Evolutionary conservation across 345 rosid genomes (phyloP).

Genomic region (Fremontodendron californicum): DNA sequence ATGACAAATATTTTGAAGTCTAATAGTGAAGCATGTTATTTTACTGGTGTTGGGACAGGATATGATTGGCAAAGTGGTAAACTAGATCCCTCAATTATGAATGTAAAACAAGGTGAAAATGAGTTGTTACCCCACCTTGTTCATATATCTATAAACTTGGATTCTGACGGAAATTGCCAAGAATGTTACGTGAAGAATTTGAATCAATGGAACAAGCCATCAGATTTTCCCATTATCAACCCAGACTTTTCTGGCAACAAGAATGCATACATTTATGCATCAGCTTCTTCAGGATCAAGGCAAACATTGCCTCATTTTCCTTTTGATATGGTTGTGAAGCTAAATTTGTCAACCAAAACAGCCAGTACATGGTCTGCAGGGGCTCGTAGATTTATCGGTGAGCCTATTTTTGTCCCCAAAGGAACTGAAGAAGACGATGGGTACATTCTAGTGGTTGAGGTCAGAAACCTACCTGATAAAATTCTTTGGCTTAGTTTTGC

Average conservation of each 20-base stretch:
- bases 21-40: too few species aligned
- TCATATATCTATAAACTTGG: conserved; percentile 55
- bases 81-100: conserved; percentile 79
- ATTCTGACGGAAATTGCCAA: conserved; percentile 40
- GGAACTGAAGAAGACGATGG: conserved; percentile 69
- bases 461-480: conserved; percentile 16
- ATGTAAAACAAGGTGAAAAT: conserved; percentile 32
- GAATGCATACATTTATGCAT: conserved; percentile 48
- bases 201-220: conserved; percentile 54
- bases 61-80: conserved; percentile 72
- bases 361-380: conserved; percentile 54
- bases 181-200: conserved; percentile 46
- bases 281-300: conserved; percentile 68
- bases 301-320: conserved; percentile 70
- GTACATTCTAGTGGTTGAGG: conserved; percentile 84
- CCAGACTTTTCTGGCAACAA: conserved; percentile 56
- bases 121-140: conserved; percentile 62
- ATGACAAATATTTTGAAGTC: not conserved
- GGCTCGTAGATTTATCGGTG: conserved; percentile 72
- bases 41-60: conserved; percentile 34
- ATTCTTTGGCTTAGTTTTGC: not conserved
- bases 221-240: conserved; percentile 74
- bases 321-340: conserved; percentile 73
- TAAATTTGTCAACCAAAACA: conserved; percentile 33
- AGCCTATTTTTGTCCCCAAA: conserved; percentile 70